Evolutionary conservation across 2,329 filamentous ascomycete species (phyloP), one percentile per base, ranked within the genome.

Genomic region (Stylonectria norvegica): DNA sequence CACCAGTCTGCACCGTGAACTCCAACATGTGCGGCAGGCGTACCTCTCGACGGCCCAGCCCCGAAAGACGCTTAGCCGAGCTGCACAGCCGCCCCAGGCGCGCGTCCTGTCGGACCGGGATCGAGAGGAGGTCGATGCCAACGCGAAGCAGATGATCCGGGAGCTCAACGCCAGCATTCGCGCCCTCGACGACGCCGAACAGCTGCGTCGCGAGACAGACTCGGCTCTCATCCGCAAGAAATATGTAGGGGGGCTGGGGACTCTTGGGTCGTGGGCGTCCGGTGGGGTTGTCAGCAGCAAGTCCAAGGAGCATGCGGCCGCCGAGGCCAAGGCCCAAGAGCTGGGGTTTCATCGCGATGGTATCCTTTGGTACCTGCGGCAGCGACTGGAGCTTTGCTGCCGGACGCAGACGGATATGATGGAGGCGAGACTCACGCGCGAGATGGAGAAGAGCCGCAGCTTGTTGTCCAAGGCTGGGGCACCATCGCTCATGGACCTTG

Each of bases 351-450:
- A 95, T 52, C 73, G 90, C 37, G 90, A 95, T 57, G 84, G 84
- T 48, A 81, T 98, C 32, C 68, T 97, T 9, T 91, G 86, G 83
- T 90, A 85, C 53, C 62, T 98, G 56, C 76, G 86, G 48, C 76
- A 84, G 59, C 76, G 81, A 56, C 67, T 97, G 48, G 86, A 93
- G 66, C 75, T 80, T 50, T 89, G 85, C 41, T 85, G 86, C 29
- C 76, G 80, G 55, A 81, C 85, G 48, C 91, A 97, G 70, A 82
- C 88, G 55, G 78, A 77, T 36, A 96, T 97, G 89, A 95, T 97
- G 76, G 90, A 95, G 68, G 86, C 87, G 57, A 72, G 93, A 54
- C 72, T 97, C 52, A 81, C 82, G 58, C 74, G 93, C 39, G 88
- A 94, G 62, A 75, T 91, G 63, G 90, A 97, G 69, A 93, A 86